Conservation (phyloP, 306 rosid species). For the Castanospermum australe region DNA sequence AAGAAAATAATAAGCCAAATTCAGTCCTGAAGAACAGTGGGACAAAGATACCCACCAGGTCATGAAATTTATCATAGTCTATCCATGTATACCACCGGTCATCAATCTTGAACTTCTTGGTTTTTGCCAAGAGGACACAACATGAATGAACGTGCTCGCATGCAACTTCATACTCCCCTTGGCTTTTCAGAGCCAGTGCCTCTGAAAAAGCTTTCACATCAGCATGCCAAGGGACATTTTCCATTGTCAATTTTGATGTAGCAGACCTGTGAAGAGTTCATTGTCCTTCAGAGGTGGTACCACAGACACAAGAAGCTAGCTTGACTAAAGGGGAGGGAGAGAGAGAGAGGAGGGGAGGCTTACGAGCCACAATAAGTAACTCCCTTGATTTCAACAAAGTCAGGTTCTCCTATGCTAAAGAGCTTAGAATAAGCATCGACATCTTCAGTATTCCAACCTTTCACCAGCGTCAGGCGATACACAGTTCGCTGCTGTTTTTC, state of each 20-base stretch:
- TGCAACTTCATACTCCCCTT: conserved; percentile 87
- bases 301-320: not conserved
- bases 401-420: conserved; percentile 82
- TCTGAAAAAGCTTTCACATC: conserved; percentile 92
- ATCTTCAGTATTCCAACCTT: conserved; percentile 96
- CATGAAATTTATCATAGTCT: conserved; percentile 90
- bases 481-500: conserved; percentile 97
- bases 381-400: conserved; percentile 96
- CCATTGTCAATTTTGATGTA: conserved; percentile 96
- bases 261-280: conserved; percentile 59
- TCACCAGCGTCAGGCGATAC: conserved; percentile 90
- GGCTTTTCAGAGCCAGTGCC: conserved; percentile 74
- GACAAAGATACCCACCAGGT: conserved; percentile 56
- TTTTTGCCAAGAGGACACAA: conserved; percentile 86
- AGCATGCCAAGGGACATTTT: conserved; percentile 99
- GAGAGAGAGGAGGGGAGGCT: conserved; percentile 28
- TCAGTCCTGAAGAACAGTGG: conserved; percentile 12
- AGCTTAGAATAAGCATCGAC: conserved; percentile 84
- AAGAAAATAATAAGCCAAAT: not conserved
- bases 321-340: not conserved
- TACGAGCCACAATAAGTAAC: conserved; percentile 98
- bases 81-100: conserved; percentile 98
- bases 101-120: conserved; percentile 81
- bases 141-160: conserved; percentile 98
- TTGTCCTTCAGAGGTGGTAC: conserved; percentile 26